A percentile compares a stretch with the other conserved stretches of the same genome.
Evolutionary conservation across 2,329 filamentous ascomycete species (phyloP).

Genomic region (Orbilia javanica): DNA sequence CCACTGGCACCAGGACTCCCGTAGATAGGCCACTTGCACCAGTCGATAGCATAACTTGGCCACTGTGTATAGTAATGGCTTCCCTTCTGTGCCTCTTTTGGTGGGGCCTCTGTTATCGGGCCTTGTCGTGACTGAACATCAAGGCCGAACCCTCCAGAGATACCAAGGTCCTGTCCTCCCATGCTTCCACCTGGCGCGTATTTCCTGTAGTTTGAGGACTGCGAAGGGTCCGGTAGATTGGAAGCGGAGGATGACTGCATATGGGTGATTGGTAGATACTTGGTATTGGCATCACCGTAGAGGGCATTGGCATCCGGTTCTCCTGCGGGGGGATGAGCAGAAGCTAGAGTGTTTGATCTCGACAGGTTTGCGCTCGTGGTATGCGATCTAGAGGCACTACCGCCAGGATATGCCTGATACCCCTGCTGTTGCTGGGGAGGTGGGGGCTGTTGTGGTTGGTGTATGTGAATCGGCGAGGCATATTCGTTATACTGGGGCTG

Average conservation of each 20-base stretch:
- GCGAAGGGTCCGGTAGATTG: conserved; percentile 30
- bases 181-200: conserved; percentile 51
- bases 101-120: conserved; percentile 41
- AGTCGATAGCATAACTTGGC: conserved; percentile 96
- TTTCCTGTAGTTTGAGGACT: conserved; percentile 47
- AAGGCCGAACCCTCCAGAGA: conserved; percentile 39
- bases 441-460: conserved; percentile 38
- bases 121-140: conserved; percentile 53
- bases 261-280: conserved; percentile 54
- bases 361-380: conserved; percentile 40
- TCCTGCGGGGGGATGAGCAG: conserved; percentile 45
- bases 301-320: conserved; percentile 54
- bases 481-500: conserved; percentile 54
- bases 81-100: conserved; percentile 46
- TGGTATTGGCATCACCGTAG: conserved; percentile 49
- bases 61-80: conserved; percentile 71
- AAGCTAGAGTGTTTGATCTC: conserved; percentile 49
- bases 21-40: conserved; percentile 97
- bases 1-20: conserved; percentile 67
- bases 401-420: conserved; percentile 56
- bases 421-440: conserved; percentile 49
- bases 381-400: conserved; percentile 48
- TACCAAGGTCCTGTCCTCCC: conserved; percentile 48
- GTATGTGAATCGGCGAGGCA: conserved; percentile 51
- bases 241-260: conserved; percentile 46